These are phyloP conservation scores for Torrubiellomyces zombiae DNA, from an alignment of 2,329 filamentous ascomycete genomes.

Conservation along the genomic window DNA sequence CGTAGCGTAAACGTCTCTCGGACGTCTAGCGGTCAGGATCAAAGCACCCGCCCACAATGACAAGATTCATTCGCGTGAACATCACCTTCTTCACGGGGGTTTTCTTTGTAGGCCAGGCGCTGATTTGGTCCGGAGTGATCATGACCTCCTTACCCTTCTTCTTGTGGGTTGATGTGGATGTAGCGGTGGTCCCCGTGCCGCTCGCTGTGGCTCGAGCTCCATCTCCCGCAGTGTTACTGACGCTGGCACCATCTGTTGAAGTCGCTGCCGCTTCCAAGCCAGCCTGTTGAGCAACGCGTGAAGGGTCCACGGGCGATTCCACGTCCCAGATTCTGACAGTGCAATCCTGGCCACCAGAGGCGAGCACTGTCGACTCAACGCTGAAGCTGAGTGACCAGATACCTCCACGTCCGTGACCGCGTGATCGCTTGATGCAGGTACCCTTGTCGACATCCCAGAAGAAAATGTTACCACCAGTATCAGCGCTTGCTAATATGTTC, in stretches of 20 bases:
- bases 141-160: conserved; percentile 84
- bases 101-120: conserved; percentile 90
- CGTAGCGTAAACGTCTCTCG: conserved; percentile 6
- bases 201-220: conserved; percentile 8
- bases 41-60: conserved; percentile 66
- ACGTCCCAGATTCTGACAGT: conserved; percentile 94
- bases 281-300: conserved; percentile 33
- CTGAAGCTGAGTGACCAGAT: conserved; percentile 91
- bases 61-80: conserved; percentile 90
- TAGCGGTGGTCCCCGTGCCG: conserved; percentile 11
- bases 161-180: conserved; percentile 26
- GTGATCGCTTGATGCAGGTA: conserved; percentile 74
- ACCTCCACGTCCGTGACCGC: conserved; percentile 82
- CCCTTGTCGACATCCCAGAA: conserved; percentile 90
- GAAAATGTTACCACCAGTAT: conserved; percentile 75
- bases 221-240: conserved; percentile 11
- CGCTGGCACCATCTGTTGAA: conserved; percentile 23
- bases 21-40: conserved; percentile 35
- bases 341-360: conserved; percentile 79
- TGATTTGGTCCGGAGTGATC: conserved; percentile 85
- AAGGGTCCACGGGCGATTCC: conserved; percentile 49
- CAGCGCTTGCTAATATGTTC: conserved; percentile 78
- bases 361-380: conserved; percentile 77
- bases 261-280: conserved; percentile 24
- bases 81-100: conserved; percentile 83